Base-by-base conservation (phyloP, 2,329 filamentous ascomycete genomes). In the Nemania bipapillata region DNA sequence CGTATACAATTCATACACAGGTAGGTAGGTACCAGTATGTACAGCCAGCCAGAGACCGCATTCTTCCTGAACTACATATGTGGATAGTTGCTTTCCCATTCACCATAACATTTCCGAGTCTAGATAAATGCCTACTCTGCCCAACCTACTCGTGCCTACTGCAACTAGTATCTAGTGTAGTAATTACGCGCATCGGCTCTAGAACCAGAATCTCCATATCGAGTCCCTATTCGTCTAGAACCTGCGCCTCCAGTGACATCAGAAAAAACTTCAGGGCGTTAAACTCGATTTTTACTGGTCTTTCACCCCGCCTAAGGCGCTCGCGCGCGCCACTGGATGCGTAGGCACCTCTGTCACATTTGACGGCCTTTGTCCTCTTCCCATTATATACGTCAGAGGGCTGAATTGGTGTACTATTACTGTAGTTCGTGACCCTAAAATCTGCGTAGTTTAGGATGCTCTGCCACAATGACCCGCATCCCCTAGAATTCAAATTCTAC, bases 261-360 rank as follows among this genome's bases (percentile, higher is more conserved):
- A 50, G n/a, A 63, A 61, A 26, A 22, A 12, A 32, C 47, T 12
- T 40, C 42, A 26, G 49, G 37, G 55, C 50, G 59, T 57, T n/a
- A 66, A 60, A 47, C 11, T 28, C 22, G 22, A 47, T 61, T 55
- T 8, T 26, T 57, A 70, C 68, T 70, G 65, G 68, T 30, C 47
- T 58, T 26, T 49, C 15, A 6, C n/a, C 40, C 28, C 37, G 6
- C 42, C 37, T 60, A n/a, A 12, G 35, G 15, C 17, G 5, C 63
- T 70, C 68, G 69, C 69, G 69, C 69, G 69, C 69, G 69, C 66
- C 56, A 66, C 28, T 9, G n/a, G n/a, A n/a, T n/a, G n/a, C n/a
- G n/a, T 37, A 26, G 6, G 6, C 28, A 32, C 56, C 32, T 47
- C 28, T n/a, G 53, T 66, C 35, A 69, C 52, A 56, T 52, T 22